Conservation (phyloP, 225 moss, liverwort and hornwort genomes). For the Neckera pumila region DNA sequence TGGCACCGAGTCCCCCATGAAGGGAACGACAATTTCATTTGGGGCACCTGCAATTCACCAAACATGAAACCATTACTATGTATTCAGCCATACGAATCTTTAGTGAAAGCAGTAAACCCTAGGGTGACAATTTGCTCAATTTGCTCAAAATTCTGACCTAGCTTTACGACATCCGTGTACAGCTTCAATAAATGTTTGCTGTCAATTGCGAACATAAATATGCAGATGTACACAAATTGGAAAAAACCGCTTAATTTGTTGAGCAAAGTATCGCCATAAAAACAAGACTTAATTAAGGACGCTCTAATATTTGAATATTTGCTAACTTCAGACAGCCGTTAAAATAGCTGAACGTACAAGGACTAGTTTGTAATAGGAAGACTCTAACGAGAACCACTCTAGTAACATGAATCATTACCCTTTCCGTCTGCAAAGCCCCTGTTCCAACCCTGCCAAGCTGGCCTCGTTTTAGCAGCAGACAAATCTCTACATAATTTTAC, state of each 20-base stretch:
- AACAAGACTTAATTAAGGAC: background rate
- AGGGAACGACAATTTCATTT: conserved; percentile 73
- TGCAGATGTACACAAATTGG: background rate
- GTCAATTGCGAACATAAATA: background rate
- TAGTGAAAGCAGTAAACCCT: background rate
- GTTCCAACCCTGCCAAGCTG: conserved; percentile 60
- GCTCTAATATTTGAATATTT: background rate
- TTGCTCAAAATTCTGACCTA: background rate
- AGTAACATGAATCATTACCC: conserved; percentile 8
- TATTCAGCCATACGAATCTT: background rate
- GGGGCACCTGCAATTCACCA: conserved; percentile 24
- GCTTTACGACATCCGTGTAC: background rate
- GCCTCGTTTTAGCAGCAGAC: conserved; percentile 2
- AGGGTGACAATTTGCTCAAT: background rate
- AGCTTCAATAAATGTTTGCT: background rate
- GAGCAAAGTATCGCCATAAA: background rate
- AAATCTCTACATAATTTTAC: conserved; percentile 3
- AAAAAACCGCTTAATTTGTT: background rate
- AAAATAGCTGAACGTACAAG: background rate
- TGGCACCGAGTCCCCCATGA: conserved; percentile 91
- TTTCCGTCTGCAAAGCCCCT: conserved; percentile 51
- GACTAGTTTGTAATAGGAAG: background rate
- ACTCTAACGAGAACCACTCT: background rate
- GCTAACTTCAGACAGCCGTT: background rate
- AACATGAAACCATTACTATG: background rate